Conservation (phyloP, 2,329 filamentous ascomycete genomes). For the Daldinia eschscholtzii region DNA sequence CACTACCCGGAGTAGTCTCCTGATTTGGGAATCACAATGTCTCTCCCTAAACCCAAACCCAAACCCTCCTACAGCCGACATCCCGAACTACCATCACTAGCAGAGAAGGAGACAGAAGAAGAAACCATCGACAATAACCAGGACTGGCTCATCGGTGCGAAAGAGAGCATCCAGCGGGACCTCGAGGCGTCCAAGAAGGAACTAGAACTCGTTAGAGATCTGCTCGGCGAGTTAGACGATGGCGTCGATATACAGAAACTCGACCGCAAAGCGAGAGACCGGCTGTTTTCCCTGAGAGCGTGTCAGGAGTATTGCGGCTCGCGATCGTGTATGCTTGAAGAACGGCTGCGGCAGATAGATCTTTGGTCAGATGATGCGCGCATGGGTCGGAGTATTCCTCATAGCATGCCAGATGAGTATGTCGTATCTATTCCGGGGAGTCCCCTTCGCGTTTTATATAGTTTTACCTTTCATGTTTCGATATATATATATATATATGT, state of each 20-base stretch:
- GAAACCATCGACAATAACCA: constrained; percentile 8
- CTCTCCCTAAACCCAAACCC: constrained; percentile 22
- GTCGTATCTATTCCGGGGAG: not conserved
- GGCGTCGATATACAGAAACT: constrained; percentile 5
- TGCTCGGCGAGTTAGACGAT: constrained; percentile 42
- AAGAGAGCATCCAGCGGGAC: constrained; percentile 41
- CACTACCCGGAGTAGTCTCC: no score
- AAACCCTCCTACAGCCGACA: constrained; percentile 32
- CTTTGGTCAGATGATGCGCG: constrained; percentile 39
- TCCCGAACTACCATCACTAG: constrained; percentile 9
- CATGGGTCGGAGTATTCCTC: constrained; percentile 42
- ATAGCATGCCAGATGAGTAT: constrained; percentile 43
- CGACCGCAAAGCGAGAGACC: constrained; percentile 23
- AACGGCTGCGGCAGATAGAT: constrained; percentile 46
- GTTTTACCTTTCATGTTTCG: not conserved
- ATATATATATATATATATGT: not conserved
- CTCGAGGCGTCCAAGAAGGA: constrained; percentile 48
- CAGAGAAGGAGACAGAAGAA: constrained; percentile 5
- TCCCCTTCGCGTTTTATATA: not conserved
- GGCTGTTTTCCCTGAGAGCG: constrained; percentile 43
- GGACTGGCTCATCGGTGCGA: constrained; percentile 44
- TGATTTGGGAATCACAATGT: not conserved
- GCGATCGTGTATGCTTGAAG: constrained; percentile 44
- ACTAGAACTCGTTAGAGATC: constrained; percentile 45
- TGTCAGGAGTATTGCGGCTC: constrained; percentile 48